Evolutionary conservation across 495 filamentous ascomycete species (phyloP).

Genomic region (Xylaria palmicola): DNA sequence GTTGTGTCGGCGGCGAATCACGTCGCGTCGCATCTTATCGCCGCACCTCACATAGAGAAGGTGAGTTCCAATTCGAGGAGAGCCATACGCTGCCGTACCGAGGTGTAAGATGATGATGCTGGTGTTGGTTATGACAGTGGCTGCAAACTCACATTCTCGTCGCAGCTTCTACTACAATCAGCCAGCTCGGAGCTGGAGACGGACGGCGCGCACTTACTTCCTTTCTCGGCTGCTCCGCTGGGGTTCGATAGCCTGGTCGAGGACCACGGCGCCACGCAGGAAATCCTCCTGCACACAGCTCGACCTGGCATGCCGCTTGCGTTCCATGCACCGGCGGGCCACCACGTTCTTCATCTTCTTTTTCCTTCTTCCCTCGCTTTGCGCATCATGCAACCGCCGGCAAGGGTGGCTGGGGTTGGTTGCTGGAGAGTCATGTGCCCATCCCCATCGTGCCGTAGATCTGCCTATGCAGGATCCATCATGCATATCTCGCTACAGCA

Average conservation of each 20-base stretch:
- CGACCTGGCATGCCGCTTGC: not conserved
- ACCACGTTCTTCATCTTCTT: no score
- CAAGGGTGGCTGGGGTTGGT: not conserved
- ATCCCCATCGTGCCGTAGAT: not conserved
- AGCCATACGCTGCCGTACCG: not conserved
- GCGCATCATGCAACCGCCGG: not conserved
- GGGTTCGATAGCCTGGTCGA: not conserved
- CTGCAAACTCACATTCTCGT: not conserved
- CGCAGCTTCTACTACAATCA: not conserved
- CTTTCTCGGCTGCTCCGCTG: not conserved
- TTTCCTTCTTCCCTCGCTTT: not conserved
- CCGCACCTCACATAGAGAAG: not conserved
- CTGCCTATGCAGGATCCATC: slow-evolving; percentile 10
- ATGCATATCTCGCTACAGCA: slow-evolving; percentile 2
- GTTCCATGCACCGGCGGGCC: not conserved
- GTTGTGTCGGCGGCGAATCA: not conserved
- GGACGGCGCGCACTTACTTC: not conserved
- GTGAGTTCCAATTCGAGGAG: not conserved
- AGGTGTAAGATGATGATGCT: not conserved
- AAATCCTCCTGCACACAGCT: not conserved
- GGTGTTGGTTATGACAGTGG: not conserved
- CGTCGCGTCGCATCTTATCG: not conserved
- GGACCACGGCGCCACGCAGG: not conserved
- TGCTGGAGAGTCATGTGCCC: slow-evolving; percentile 7
- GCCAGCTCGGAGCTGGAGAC: not conserved